phyloP scores from a whole-genome alignment of 371 early-diverging fungal genomes.

The Mucor circinelloides region DNA sequence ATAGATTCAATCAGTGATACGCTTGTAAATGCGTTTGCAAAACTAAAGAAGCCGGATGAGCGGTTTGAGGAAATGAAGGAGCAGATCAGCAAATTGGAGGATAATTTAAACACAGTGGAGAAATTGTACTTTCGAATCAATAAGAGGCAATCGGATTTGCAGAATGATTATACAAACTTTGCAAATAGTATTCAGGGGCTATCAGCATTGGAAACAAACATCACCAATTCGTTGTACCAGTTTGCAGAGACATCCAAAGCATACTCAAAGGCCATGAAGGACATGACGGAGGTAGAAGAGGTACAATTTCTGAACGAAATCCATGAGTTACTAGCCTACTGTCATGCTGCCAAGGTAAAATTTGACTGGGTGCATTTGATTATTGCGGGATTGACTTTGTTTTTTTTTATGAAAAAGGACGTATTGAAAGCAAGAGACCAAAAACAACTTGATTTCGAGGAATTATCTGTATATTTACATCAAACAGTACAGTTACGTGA shows the following conservation, averaged over 20 bases:
- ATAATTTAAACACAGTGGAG: slow-evolving; percentile 80
- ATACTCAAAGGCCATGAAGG: slow-evolving; percentile 66
- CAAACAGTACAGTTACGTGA: slow-evolving; percentile 66
- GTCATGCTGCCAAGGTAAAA: slow-evolving; percentile 82
- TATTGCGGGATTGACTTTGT: too few relatives aligned
- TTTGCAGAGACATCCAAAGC: slow-evolving; percentile 73
- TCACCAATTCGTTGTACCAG: slow-evolving; percentile 71
- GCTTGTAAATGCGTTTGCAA: slow-evolving; percentile 88
- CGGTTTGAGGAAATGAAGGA: slow-evolving; percentile 83
- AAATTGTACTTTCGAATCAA: slow-evolving; percentile 77
- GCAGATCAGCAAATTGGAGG: slow-evolving; percentile 79
- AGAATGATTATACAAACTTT: slow-evolving; percentile 78
- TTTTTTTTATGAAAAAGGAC: slow-evolving; percentile 57
- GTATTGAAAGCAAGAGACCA: slow-evolving; percentile 87
- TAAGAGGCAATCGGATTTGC: slow-evolving; percentile 80
- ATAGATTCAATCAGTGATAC: slow-evolving; percentile 64
- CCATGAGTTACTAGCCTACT: slow-evolving; percentile 87
- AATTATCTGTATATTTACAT: slow-evolving; percentile 75
- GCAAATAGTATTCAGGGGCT: slow-evolving; percentile 74
- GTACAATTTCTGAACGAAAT: slow-evolving; percentile 56
- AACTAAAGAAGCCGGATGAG: slow-evolving; percentile 88
- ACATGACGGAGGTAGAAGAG: slow-evolving; percentile 72
- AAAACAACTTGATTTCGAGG: slow-evolving; percentile 94
- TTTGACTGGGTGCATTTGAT: neutral
- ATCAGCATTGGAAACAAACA: slow-evolving; percentile 83